Base-by-base conservation (phyloP, 1,139 yeast species). In the Sugiyamaella novakii region DNA sequence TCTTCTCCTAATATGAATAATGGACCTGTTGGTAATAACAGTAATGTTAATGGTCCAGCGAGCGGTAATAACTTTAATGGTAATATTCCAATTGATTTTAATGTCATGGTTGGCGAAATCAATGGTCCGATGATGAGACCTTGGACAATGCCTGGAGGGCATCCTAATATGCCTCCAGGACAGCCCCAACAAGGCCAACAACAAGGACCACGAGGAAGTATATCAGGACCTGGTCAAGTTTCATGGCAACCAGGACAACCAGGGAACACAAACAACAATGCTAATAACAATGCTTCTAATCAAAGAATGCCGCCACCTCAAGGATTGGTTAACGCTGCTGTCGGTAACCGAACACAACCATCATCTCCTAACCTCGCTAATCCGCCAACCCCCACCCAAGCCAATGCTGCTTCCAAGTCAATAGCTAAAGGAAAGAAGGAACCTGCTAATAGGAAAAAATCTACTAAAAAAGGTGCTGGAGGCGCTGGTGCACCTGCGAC, bases 351-450 rank as follows among this genome's bases (percentile, higher is more conserved):
- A 37, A 60, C 64, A 3, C 64, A 61, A 43, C 67, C 70, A 3
- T 54, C 63, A 19, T 67, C 76, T 1, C 74, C 76, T 5, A 58
- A 61, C 39, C 54, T 62, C 30, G 57, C 56, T 4, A 64, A 60
- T 47, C 75, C 76, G 38, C 69, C 77, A n/a, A 79, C 78, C 50
- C 69, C 76, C 2, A 67, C 69, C 40, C 77, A 79, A 73, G 69
- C 76, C 48, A 55, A 46, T 62, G 56, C 74, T 36, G 56, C 74
- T 25, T 68, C 74, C 46, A 63, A 63, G 11, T 17, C 41, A 24
- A 39, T 28, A 18, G 49, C 36, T 30, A 66, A 57, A 43, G 54
- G 52, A 35, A 53, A 54, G 46, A 62, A 58, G 50, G 60, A 57
- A 42, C 68, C 70, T 43, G 67, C 66, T 37, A 63, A 59, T 6